phyloP scores from a whole-genome alignment of 805 yeast species.

The Candida vartiovaarae region DNA sequence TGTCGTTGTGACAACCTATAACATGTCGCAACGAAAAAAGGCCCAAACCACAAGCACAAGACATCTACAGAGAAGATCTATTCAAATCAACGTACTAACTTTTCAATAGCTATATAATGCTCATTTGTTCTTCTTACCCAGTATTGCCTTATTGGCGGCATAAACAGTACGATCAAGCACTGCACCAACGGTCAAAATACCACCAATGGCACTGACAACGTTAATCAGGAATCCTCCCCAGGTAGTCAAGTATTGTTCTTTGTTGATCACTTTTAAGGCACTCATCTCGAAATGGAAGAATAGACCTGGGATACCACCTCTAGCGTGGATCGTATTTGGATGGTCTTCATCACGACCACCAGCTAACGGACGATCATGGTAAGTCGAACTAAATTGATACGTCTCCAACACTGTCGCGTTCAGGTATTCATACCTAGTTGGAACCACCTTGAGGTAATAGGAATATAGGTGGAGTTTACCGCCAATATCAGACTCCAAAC shows the following conservation, averaged over 20 bases:
- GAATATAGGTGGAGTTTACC: conserved; percentile 59
- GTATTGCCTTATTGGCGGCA: conserved; percentile 76
- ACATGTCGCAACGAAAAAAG: too few species aligned
- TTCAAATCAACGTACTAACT: too few species aligned
- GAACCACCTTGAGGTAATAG: conserved; percentile 84
- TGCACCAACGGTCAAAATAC: conserved; percentile 88
- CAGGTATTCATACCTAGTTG: conserved; percentile 75
- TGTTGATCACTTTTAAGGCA: conserved; percentile 84
- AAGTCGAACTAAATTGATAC: conserved; percentile 84
- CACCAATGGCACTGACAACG: conserved; percentile 85
- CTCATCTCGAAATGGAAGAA: conserved; percentile 86
- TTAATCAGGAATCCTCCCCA: conserved; percentile 81
- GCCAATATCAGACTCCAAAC: conserved; percentile 31
- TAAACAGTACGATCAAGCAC: conserved; percentile 81
- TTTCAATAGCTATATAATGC: neutral
- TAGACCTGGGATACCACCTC: conserved; percentile 89
- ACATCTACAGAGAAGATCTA: too few species aligned
- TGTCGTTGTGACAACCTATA: too few species aligned
- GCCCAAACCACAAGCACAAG: too few species aligned
- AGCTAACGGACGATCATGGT: conserved; percentile 73
- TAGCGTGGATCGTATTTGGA: conserved; percentile 71
- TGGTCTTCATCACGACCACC: conserved; percentile 94
- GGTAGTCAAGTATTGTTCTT: conserved; percentile 58
- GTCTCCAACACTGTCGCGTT: conserved; percentile 55
- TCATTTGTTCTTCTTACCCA: conserved; percentile 52